Evolutionary conservation across 2,329 filamentous ascomycete species (phyloP).

Genomic region (Nemania sp.): DNA sequence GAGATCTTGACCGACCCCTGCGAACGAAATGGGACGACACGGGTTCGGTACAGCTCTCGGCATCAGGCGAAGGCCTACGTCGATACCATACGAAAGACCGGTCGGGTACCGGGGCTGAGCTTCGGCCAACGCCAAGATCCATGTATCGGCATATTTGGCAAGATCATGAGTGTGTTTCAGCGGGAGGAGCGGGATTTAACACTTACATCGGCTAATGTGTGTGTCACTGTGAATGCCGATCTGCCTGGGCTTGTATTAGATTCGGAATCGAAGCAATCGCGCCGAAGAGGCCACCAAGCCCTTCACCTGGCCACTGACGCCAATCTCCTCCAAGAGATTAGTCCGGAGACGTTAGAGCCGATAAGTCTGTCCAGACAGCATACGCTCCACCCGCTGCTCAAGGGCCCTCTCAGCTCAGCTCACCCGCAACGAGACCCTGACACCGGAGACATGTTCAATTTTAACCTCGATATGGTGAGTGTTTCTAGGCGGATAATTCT

Average conservation of each 20-base stretch:
- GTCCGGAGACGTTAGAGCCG: slow-evolving; percentile 73
- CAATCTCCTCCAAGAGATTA: slow-evolving; percentile 60
- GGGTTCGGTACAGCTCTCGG: slow-evolving; percentile 72
- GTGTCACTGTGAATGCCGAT: slow-evolving; percentile 67
- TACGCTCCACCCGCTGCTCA: slow-evolving; percentile 67
- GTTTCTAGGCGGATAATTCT: too few relatives aligned
- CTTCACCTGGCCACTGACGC: slow-evolving; percentile 63
- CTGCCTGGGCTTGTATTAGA: slow-evolving; percentile 57
- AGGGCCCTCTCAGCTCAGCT: slow-evolving; percentile 67
- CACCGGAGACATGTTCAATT: slow-evolving; percentile 80
- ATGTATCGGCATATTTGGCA: slow-evolving; percentile 72
- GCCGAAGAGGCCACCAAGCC: slow-evolving; percentile 47
- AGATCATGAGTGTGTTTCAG: slow-evolving; percentile 65
- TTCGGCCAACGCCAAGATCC: slow-evolving; percentile 76
- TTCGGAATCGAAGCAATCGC: slow-evolving; percentile 26
- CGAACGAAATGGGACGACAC: slow-evolving; percentile 32
- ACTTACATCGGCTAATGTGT: slow-evolving; percentile 57
- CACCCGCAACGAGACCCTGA: slow-evolving; percentile 72
- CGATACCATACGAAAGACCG: slow-evolving; percentile 61
- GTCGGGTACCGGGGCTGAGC: slow-evolving; percentile 57
- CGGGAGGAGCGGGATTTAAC: slow-evolving; percentile 31
- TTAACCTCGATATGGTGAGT: slow-evolving; percentile 74
- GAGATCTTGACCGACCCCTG: slow-evolving; percentile 56
- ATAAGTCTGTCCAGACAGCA: slow-evolving; percentile 64
- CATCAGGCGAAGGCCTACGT: slow-evolving; percentile 67